Conservation (phyloP, 2,329 filamentous ascomycete species). For the Fusarium caatingaense region DNA sequence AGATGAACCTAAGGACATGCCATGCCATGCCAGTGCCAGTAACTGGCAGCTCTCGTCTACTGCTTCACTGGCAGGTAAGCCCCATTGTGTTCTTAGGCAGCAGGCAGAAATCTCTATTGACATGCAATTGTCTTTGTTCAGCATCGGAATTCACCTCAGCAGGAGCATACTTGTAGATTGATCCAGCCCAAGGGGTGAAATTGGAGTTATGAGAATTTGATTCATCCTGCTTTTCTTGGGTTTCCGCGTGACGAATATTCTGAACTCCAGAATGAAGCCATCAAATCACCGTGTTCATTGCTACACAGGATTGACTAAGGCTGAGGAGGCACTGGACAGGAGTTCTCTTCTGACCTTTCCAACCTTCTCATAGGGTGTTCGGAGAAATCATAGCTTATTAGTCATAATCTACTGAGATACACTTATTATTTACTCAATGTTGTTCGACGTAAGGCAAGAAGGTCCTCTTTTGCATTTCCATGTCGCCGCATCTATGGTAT, state of each 20-base stretch:
- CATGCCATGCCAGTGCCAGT: slow-evolving; percentile 23
- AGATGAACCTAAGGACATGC: neutral
- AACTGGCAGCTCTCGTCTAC: neutral
- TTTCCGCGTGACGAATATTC: neutral
- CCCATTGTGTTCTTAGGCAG: neutral
- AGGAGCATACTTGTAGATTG: too few species aligned
- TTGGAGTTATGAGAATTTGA: neutral
- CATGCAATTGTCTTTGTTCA: neutral
- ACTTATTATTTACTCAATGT: slow-evolving; percentile 1
- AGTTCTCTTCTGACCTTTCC: neutral
- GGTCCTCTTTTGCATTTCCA: slow-evolving; percentile 46
- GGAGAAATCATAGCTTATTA: neutral
- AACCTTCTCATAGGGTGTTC: neutral
- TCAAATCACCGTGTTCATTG: neutral
- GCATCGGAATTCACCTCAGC: neutral
- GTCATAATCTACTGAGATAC: neutral
- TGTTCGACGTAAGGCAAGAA: slow-evolving; percentile 39
- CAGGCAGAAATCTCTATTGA: neutral
- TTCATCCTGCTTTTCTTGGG: neutral
- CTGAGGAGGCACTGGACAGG: neutral
- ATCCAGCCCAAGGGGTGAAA: neutral
- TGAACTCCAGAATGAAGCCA: neutral
- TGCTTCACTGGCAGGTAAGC: neutral
- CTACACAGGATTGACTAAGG: neutral
- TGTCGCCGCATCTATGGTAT: slow-evolving; percentile 53